Evolutionary conservation across 495 filamentous ascomycete species (phyloP), one percentile per base, ranked within the genome.

Genomic region (Durotheca rogersii): DNA sequence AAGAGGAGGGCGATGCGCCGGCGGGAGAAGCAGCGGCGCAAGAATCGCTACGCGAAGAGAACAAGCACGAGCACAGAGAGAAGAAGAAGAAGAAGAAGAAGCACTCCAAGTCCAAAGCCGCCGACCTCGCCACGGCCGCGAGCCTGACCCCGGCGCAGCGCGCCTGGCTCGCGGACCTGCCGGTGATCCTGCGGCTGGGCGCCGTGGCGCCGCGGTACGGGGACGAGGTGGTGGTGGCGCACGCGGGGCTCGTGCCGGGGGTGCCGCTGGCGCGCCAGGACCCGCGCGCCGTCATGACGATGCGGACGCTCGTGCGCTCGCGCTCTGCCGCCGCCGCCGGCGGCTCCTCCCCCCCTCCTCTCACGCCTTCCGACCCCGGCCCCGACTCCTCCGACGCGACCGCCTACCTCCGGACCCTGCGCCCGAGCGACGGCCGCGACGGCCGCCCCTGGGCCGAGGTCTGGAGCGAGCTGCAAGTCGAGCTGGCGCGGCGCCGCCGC

Each of bases 271-370:
- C 86, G 39, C 73, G 79, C 45, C 88, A 95, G 56, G 88, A 95
- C 68, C 84, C 90, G 0, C 81, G 79, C 58, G 81, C 81, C 34
- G 84, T 86, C 10, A 96, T 97, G 90, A 91, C 87, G 58, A 95
- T 98, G 90, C 82, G 88, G 37, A 88, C 81, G 2, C 82, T 96
- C 34, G 35, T 66, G 1, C 62, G 65, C 31, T 60, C 60, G 0
- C 20, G 25, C 39, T 34, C 46, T 40, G 10, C 18, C 47, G 25
- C 31, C 11, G 4, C 9, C 17, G 6, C 21, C 32, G 10, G 27
- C 33, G 18, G 18, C 23, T 15, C 27, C 18, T 35, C 30, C 10
- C 42, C 18, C 19, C 16, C 17, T 14, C 19, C 29, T 27, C 23
- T 27, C 9, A 4, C 23, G 4, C 23, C 23, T 27, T 27, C 23